A percentile compares a stretch with the other conserved stretches of the same genome.
Conservation (phyloP, 257 asterid species). For the Plectranthus barbatus region DNA sequence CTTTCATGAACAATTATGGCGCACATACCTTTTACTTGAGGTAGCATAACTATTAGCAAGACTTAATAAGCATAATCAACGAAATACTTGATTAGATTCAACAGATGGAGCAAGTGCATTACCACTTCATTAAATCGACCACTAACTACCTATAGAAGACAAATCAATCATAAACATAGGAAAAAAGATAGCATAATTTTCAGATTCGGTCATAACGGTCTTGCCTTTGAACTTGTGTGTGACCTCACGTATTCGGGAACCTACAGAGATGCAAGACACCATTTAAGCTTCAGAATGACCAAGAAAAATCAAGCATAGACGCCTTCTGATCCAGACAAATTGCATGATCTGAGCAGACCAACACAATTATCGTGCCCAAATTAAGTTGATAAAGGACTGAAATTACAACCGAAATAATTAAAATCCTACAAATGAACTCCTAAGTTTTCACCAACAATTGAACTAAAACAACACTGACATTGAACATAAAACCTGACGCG, state of each 20-base stretch:
- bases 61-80: not conserved
- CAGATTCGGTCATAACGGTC: slow-evolving; percentile 78
- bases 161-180: not conserved
- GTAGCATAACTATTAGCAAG: not conserved
- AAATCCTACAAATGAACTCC: not conserved
- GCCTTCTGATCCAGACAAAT: not conserved
- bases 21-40: not conserved
- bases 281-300: not conserved
- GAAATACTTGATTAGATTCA: not conserved
- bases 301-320: not conserved
- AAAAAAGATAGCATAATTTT: slow-evolving; percentile 70
- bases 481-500: not conserved
- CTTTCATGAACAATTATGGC: not conserved
- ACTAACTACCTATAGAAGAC: not conserved
- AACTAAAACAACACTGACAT: not conserved
- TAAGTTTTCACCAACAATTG: not conserved
- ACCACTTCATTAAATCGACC: too few species aligned
- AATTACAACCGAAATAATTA: not conserved
- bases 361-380: not conserved
- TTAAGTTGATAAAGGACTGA: not conserved
- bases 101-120: not conserved
- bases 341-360: slow-evolving; percentile 1
- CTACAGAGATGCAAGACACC: slow-evolving; percentile 23
- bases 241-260: slow-evolving; percentile 68
- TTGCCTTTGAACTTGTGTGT: slow-evolving; percentile 92